These are phyloP conservation scores for Cyphellophora europaea DNA, from an alignment of 2,329 filamentous ascomycete species.

Conservation along the genomic window DNA sequence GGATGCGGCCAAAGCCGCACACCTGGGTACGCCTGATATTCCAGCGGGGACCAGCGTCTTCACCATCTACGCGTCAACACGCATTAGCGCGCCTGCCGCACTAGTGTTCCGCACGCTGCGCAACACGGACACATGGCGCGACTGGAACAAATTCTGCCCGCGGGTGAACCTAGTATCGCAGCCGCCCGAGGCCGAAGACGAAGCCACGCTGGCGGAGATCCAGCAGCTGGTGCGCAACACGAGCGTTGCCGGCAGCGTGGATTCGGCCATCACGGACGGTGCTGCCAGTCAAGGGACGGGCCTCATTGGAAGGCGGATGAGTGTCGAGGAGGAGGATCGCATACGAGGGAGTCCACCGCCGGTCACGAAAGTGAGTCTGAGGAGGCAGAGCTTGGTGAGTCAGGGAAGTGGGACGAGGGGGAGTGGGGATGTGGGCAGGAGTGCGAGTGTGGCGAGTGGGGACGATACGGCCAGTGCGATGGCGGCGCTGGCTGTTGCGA, in stretches of 20 bases:
- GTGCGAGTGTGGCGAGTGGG: neutral
- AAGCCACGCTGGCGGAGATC: constrained; percentile 13
- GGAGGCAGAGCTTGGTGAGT: neutral
- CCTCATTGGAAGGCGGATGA: neutral
- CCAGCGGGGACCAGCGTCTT: constrained; percentile 21
- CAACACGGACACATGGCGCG: constrained; percentile 35
- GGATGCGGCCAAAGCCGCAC: neutral
- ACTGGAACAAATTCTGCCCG: constrained; percentile 40
- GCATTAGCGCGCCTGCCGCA: constrained; percentile 31
- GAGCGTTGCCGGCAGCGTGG: constrained; percentile 16
- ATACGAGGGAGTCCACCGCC: neutral
- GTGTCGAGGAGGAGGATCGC: constrained; percentile 1
- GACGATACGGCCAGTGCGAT: neutral
- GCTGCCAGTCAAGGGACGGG: constrained; percentile 1
- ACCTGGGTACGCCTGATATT: constrained; percentile 23
- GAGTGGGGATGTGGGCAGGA: neutral
- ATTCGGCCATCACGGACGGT: constrained; percentile 17
- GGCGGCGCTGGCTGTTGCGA: neutral
- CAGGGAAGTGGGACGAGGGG: neutral
- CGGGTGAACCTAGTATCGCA: constrained; percentile 36
- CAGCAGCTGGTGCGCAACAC: constrained; percentile 19
- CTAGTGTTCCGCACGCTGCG: constrained; percentile 35
- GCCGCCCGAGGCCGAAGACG: constrained; percentile 19
- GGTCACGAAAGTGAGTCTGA: neutral
- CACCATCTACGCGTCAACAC: constrained; percentile 24